Base-by-base conservation (phyloP, 495 filamentous ascomycete species). In the Podospora australis region DNA sequence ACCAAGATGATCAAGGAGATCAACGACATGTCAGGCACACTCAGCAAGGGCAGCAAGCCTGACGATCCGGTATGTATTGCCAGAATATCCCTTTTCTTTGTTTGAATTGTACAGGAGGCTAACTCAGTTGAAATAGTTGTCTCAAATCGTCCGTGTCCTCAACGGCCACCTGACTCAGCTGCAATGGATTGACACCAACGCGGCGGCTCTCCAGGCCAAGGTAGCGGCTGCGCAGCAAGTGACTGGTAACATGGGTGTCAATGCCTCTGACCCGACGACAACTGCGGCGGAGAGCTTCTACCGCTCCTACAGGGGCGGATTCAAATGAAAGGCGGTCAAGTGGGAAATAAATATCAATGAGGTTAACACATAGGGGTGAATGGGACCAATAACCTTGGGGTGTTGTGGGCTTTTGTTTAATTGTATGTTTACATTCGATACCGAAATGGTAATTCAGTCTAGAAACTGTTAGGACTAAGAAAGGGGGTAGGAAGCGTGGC, bases 1-100 rank as follows among this genome's bases (percentile, higher is more conserved):
- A 77, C 77, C 32, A 87, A 83, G 67, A 96, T 99, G 90, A 95
- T 99, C 60, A 90, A 95, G 60, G 92, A 96, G 66, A 92, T 97
- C 60, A 99, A 99, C 60, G 79, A 80, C 48, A 88, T 89, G 39
- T 88, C 84, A 7, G 74, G 84, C 21, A 84, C 79, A 4, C 71
- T 99, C 51, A 90, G 80, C 74, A 92, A 91, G 75, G 90, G 84
- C 35, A 84, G 74, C 67, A 91, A 89, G 65, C 74, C 85, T 34
- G 89, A 95, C 66, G 91, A 96, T 72, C 91, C 90, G 55, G 90
- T 95, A 79, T 65, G 88, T 79, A 55, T 58, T 24, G 17, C 29
- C n/a, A 39, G 25, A 17, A 24, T 46, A 51, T 35, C 23, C 41
- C 19, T 40, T 13, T 55, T 21, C n/a, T 50, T 1, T 39, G 23